Percentiles rank a stretch among this genome's conserved stretches.
Conservation (phyloP, 176 grass and related monocot genomes). For the Phragmites australis region DNA sequence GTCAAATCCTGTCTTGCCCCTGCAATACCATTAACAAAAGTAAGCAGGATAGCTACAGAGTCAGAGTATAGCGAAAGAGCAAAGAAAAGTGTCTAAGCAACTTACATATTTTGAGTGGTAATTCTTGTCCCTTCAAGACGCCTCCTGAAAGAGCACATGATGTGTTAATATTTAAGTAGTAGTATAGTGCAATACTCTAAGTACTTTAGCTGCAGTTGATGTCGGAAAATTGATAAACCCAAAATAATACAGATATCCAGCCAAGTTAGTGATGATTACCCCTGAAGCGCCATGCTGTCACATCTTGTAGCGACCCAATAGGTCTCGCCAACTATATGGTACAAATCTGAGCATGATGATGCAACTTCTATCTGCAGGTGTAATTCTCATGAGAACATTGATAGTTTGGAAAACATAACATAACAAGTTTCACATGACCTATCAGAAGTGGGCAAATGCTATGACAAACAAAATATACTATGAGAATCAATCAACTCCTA, state of each 20-base stretch:
- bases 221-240: neutral
- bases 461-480: constrained; percentile 3
- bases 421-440: constrained; percentile 18
- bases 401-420: constrained; percentile 17
- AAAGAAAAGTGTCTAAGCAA: constrained; percentile 20
- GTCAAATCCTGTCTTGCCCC: constrained; percentile 87
- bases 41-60: constrained; percentile 8
- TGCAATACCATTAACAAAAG: constrained; percentile 41
- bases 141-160: constrained; percentile 70
- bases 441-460: neutral
- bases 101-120: constrained; percentile 84
- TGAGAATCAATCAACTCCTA: constrained; percentile 23
- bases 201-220: constrained; percentile 8
- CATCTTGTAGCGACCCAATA: constrained; percentile 94
- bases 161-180: constrained; percentile 40
- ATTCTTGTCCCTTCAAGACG: constrained; percentile 98
- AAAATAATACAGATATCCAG: neutral
- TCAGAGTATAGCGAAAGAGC: neutral
- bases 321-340: constrained; percentile 78
- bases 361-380: constrained; percentile 79
- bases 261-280: constrained; percentile 57
- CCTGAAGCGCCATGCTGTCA: constrained; percentile 71
- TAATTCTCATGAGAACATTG: constrained; percentile 35
- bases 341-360: constrained; percentile 82
- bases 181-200: constrained; percentile 1